These are phyloP conservation scores for Talaromyces sp. DNA, from an alignment of 2,329 filamentous ascomycete species.

Conservation along the genomic window DNA sequence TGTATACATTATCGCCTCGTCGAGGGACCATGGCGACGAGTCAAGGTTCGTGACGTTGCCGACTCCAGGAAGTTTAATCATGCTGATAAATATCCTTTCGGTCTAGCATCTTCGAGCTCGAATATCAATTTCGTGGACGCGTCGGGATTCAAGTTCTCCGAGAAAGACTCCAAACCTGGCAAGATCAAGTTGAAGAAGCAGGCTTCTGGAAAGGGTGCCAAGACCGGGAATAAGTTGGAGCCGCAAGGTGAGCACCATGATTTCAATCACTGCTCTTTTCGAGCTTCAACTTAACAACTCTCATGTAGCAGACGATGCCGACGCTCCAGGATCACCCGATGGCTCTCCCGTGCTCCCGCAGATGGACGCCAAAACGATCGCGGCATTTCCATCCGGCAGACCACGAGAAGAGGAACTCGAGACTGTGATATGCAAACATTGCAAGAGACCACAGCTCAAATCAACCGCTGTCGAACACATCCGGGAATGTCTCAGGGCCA, in stretches of 20 bases:
- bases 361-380: slow-evolving; percentile 71
- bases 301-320: slow-evolving; percentile 23
- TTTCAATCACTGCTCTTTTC: neutral
- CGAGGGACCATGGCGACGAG: slow-evolving; percentile 9
- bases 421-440: slow-evolving; percentile 85
- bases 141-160: slow-evolving; percentile 45
- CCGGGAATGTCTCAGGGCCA: slow-evolving; percentile 75
- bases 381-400: slow-evolving; percentile 76
- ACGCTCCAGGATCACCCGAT: slow-evolving; percentile 31
- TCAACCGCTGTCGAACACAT: slow-evolving; percentile 75
- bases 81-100: neutral
- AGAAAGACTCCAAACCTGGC: slow-evolving; percentile 42
- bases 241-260: slow-evolving; percentile 11
- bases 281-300: neutral
- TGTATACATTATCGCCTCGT: neutral
- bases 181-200: slow-evolving; percentile 46
- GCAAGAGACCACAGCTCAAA: slow-evolving; percentile 81
- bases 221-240: slow-evolving; percentile 34
- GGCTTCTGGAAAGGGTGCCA: slow-evolving; percentile 27
- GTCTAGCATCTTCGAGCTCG: slow-evolving; percentile 22
- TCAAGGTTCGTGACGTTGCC: slow-evolving; percentile 1
- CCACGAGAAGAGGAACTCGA: slow-evolving; percentile 78
- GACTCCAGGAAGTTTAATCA: neutral
- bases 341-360: slow-evolving; percentile 47
- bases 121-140: slow-evolving; percentile 41